Percentiles rank a stretch among this genome's conserved stretches.
Evolutionary conservation across 1,284 basidiomycete species (phyloP).

Genomic region (Inonotus obliquus): DNA sequence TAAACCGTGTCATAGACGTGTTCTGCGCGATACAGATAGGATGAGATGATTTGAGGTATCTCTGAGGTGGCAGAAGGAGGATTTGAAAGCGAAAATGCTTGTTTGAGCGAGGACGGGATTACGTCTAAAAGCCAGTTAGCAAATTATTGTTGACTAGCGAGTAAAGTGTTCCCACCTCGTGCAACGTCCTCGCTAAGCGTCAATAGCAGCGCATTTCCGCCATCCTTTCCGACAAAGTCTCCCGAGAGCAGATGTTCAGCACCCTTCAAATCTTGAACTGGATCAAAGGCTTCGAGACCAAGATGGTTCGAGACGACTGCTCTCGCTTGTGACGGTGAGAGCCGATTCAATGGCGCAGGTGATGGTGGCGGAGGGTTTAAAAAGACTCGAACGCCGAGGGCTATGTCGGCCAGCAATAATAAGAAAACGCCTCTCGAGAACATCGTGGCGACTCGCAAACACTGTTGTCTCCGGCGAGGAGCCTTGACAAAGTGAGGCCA

Average conservation of each 20-base stretch:
- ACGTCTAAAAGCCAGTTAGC: slow-evolving; percentile 35
- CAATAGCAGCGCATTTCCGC: slow-evolving; percentile 47
- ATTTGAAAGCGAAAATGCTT: slow-evolving; percentile 36
- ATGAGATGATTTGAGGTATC: slow-evolving; percentile 47
- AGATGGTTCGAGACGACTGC: slow-evolving; percentile 62
- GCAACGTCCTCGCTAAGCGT: slow-evolving; percentile 54
- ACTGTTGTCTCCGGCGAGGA: background rate
- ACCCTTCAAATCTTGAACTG: slow-evolving; percentile 33
- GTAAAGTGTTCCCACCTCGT: slow-evolving; percentile 39
- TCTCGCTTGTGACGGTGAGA: slow-evolving; percentile 52
- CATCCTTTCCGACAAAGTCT: slow-evolving; percentile 56
- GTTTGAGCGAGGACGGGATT: slow-evolving; percentile 41
- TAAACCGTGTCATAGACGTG: slow-evolving; percentile 54
- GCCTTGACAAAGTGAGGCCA: background rate
- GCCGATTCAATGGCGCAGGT: slow-evolving; percentile 27
- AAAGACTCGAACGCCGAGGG: slow-evolving; percentile 40
- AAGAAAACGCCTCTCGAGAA: slow-evolving; percentile 8
- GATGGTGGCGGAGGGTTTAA: slow-evolving; percentile 33
- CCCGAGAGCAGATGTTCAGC: slow-evolving; percentile 29
- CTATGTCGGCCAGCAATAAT: slow-evolving; percentile 18
- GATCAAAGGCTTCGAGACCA: slow-evolving; percentile 62
- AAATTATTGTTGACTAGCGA: background rate
- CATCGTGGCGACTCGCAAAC: slow-evolving; percentile 10
- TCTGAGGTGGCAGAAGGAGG: slow-evolving; percentile 30
- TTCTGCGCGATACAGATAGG: slow-evolving; percentile 51